Evolutionary conservation across 169 alveolate genomes (phyloP).

Genomic region (Cryptosporidium canis): DNA sequence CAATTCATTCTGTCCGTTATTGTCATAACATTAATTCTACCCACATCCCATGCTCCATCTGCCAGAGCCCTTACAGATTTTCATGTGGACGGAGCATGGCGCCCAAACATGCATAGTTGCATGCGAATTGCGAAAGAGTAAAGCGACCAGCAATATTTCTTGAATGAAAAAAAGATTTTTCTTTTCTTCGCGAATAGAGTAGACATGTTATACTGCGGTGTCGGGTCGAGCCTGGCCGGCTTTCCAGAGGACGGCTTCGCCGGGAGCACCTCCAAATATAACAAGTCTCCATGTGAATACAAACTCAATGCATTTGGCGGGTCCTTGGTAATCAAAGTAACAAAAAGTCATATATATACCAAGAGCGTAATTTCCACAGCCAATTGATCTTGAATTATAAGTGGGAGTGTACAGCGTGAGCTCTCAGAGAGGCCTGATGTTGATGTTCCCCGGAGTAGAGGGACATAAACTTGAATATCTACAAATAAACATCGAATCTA

Average conservation of each 20-base stretch:
- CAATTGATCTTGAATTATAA: neutral
- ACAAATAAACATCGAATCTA: constrained; percentile 27
- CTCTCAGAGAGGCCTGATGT: neutral
- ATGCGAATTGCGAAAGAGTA: neutral
- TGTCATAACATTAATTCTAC: neutral
- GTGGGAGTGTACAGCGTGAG: neutral
- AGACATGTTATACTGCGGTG: too few relatives aligned
- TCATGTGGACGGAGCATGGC: neutral
- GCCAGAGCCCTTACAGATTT: neutral
- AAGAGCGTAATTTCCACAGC: too few relatives aligned
- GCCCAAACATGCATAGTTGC: neutral
- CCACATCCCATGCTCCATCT: neutral
- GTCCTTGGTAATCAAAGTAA: too few relatives aligned
- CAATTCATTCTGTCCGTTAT: neutral
- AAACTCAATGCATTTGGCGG: too few relatives aligned
- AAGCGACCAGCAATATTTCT: constrained; percentile 6
- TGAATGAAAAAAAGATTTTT: neutral
- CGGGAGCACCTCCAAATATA: too few relatives aligned
- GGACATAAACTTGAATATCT: constrained; percentile 15
- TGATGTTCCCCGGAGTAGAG: neutral
- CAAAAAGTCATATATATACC: too few relatives aligned
- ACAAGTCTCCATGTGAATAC: too few relatives aligned
- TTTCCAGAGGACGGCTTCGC: too few relatives aligned
- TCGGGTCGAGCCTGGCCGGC: too few relatives aligned
- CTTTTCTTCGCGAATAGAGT: neutral